Evolutionary conservation across 345 rosid genomes (phyloP).

Genomic region (Populus nigra): DNA sequence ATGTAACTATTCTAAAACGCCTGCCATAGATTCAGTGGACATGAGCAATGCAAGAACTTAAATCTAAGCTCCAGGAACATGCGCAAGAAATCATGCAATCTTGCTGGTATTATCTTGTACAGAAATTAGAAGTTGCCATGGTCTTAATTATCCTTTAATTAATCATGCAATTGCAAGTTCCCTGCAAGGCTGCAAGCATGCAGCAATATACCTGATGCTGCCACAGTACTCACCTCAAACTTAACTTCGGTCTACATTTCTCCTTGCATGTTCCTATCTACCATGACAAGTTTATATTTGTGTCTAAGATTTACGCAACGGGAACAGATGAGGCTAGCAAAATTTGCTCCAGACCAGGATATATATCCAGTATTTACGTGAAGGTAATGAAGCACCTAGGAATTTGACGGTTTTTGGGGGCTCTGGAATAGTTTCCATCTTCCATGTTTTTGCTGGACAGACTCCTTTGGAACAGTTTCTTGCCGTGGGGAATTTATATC

Average conservation of each 20-base stretch:
- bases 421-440: conserved; percentile 7
- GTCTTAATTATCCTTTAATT: not conserved
- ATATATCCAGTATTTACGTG: not conserved
- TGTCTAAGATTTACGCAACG: not conserved
- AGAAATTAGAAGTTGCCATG: not conserved
- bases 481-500: not conserved
- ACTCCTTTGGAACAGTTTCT: not conserved
- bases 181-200: not conserved
- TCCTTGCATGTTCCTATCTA: not conserved
- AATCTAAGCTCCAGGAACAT: not conserved
- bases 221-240: not conserved
- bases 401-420: not conserved
- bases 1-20: not conserved
- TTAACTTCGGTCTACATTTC: not conserved
- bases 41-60: not conserved
- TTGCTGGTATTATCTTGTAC: not conserved
- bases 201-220: not conserved
- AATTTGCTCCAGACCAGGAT: not conserved
- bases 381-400: not conserved
- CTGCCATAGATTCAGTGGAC: not conserved
- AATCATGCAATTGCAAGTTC: not conserved
- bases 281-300: not conserved
- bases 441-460: not conserved
- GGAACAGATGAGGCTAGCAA: not conserved
- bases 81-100: not conserved